Conservation (phyloP, 2,329 filamentous ascomycete species). For the Stachybotrys chlorohalonatus region DNA sequence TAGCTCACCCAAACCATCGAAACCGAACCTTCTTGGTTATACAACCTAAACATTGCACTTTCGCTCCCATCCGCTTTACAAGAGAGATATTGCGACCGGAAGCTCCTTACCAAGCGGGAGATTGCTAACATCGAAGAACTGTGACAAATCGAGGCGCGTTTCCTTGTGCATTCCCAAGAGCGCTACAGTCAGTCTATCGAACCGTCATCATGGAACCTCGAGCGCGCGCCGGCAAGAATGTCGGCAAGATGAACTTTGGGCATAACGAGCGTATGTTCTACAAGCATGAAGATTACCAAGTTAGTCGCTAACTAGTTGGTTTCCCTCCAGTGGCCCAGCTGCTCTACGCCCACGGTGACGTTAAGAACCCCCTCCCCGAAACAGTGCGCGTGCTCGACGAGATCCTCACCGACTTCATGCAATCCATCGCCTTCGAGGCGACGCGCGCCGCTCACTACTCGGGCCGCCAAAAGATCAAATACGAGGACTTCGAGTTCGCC, state of each 20-base stretch:
- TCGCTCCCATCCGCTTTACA: too few relatives aligned
- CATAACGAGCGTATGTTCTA: slow-evolving; percentile 55
- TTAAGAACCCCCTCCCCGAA: slow-evolving; percentile 66
- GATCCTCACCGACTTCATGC: slow-evolving; percentile 93
- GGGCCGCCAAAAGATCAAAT: slow-evolving; percentile 92
- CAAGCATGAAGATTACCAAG: not conserved
- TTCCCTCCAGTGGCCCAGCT: slow-evolving; percentile 49
- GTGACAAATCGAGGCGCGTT: too few relatives aligned
- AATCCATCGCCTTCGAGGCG: slow-evolving; percentile 85
- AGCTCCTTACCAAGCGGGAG: too few relatives aligned
- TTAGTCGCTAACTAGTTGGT: not conserved
- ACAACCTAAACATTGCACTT: too few relatives aligned
- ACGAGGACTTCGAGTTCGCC: slow-evolving; percentile 95
- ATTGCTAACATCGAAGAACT: too few relatives aligned
- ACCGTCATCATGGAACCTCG: slow-evolving; percentile 58
- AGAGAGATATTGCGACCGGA: too few relatives aligned
- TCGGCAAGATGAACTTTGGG: slow-evolving; percentile 74
- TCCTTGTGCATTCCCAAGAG: not conserved
- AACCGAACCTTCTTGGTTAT: too few relatives aligned
- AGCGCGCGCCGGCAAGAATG: slow-evolving; percentile 69
- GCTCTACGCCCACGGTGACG: slow-evolving; percentile 74
- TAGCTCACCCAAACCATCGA: too few relatives aligned
- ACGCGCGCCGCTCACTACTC: slow-evolving; percentile 78
- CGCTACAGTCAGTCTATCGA: not conserved
- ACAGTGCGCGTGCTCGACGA: slow-evolving; percentile 87